phyloP scores from a whole-genome alignment of 1,284 basidiomycete species.

The Anthracocystis setariae region DNA sequence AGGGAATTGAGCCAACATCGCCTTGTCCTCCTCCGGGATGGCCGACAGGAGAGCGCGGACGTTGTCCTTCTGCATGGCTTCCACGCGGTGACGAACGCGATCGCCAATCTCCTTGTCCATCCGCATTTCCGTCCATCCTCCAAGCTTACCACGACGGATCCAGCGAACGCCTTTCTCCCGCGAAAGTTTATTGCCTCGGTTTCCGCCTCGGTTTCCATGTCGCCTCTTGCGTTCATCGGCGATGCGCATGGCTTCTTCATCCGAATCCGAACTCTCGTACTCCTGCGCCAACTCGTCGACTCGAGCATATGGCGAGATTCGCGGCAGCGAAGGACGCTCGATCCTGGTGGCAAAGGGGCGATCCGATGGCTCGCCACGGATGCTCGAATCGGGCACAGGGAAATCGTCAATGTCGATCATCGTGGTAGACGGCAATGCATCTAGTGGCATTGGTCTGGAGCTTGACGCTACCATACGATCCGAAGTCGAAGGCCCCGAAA shows the following conservation, averaged over 20 bases:
- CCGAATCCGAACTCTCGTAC: constrained; percentile 40
- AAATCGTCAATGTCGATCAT: constrained; percentile 52
- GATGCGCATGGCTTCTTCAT: constrained; percentile 47
- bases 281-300: constrained; percentile 14
- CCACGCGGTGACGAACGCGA: constrained; percentile 47
- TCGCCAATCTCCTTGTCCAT: constrained; percentile 59
- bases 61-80: constrained; percentile 57
- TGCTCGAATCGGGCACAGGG: constrained; percentile 39
- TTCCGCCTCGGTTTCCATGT: constrained; percentile 49
- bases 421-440: constrained; percentile 21
- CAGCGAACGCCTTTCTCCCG: constrained; percentile 57
- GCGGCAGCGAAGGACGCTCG: constrained; percentile 31
- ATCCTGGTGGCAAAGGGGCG: constrained; percentile 34
- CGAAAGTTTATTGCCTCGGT: constrained; percentile 65
- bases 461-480: constrained; percentile 20
- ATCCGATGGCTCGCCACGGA: constrained; percentile 42
- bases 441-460: constrained; percentile 13
- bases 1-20: constrained; percentile 39
- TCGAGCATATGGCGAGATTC: constrained; percentile 19
- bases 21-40: constrained; percentile 47
- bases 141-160: constrained; percentile 62
- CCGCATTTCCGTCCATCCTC: constrained; percentile 61
- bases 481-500: constrained; percentile 5
- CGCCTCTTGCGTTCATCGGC: constrained; percentile 43
- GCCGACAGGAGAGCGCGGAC: constrained; percentile 52